Evolutionary conservation across 2,329 filamentous ascomycete genomes (phyloP), one percentile per base, ranked within the genome.

Genomic region (Diaporthe amygdali): DNA sequence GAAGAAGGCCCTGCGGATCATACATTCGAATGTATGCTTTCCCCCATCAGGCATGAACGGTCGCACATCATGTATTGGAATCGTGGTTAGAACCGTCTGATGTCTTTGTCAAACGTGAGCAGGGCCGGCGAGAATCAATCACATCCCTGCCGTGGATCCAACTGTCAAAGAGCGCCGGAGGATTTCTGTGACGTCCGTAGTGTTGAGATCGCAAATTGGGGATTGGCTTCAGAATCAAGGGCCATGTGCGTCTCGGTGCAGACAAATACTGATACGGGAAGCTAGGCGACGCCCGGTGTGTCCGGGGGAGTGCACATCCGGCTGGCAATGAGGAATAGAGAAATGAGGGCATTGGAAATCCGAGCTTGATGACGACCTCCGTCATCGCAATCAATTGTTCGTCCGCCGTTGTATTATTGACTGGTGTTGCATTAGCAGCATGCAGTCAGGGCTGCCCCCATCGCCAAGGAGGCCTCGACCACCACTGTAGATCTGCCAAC

Each of bases 51-150:
- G 64, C 69, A 71, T 68, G 37, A 71, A 27, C 25, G 54, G 69
- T 68, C 47, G 55, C 69, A 68, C 69, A 71, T 68, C 64, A 68
- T 63, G 69, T 71, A 41, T 71, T 71, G 69, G 64, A 49, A 41
- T n/a, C 27, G 34, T 32, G 34, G 44, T 64, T 37, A 22, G 59
- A 64, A 64, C 59, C 59, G 59, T 47, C 59, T 47, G 41, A 63
- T 47, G 30, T 63, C 41, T 47, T 63, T 47, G 59, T 63, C 59
- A 63, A 63, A 63, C 59, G 59, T 17, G 59, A 34, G 17, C 46
- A 44, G 55, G 37, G 22, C 27, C 22, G 22, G 22, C 25, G n/a
- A 10, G 37, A 5, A 15, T 37, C 41, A 46, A n/a, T 47, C 44
- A 22, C 30, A 49, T 49, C 59, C 59, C 59, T 64, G 59, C n/a